Evolutionary conservation across 768 basidiomycete genomes (phyloP).

Genomic region (Rhodotorula graminis): DNA sequence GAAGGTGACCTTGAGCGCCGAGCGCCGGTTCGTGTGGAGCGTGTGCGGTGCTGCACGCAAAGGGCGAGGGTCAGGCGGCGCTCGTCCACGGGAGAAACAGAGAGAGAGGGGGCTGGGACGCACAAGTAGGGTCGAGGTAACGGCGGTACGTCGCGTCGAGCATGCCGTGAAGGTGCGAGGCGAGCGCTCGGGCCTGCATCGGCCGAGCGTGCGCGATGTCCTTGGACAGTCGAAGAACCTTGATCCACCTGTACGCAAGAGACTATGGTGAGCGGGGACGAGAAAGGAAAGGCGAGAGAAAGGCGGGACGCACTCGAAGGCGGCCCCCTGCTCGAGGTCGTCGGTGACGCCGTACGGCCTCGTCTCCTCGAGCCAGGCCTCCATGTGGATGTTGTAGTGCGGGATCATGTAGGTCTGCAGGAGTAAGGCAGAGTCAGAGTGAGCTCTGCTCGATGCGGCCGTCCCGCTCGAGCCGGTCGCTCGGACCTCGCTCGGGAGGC

Average conservation of each 20-base stretch:
- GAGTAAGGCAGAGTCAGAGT: background rate
- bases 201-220: background rate
- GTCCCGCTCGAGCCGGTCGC: background rate
- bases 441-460: background rate
- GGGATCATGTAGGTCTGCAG: slow-evolving; percentile 3
- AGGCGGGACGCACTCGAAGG: slow-evolving; percentile 1
- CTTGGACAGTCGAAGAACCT: slow-evolving; percentile 7
- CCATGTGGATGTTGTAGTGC: slow-evolving; percentile 3
- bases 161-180: slow-evolving; percentile 11
- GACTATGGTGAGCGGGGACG: background rate
- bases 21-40: background rate
- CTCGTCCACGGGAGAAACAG: too few relatives aligned
- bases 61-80: too few relatives aligned
- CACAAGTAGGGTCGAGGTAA: slow-evolving; percentile 13
- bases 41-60: background rate
- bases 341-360: slow-evolving; percentile 14
- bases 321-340: slow-evolving; percentile 24
- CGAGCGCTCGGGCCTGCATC: slow-evolving; percentile 8
- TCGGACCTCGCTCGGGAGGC: background rate
- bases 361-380: slow-evolving; percentile 22
- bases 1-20: slow-evolving; percentile 22
- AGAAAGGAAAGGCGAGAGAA: too few relatives aligned
- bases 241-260: background rate
- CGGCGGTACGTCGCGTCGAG: slow-evolving; percentile 5
- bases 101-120: too few relatives aligned